phyloP scores from a whole-genome alignment of 2,329 filamentous ascomycete genomes.

The Xylogone sp. region DNA sequence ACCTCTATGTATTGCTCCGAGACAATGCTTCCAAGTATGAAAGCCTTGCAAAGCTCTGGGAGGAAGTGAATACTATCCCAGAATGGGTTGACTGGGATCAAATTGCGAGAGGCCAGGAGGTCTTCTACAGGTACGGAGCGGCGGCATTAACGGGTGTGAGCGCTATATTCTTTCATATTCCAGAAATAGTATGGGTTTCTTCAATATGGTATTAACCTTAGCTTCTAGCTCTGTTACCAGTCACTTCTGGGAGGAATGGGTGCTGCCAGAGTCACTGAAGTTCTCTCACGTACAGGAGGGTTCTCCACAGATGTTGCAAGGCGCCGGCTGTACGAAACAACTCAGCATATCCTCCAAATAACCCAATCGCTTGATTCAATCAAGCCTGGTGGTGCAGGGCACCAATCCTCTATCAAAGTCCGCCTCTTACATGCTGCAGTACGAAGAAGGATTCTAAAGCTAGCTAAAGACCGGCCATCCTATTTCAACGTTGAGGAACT shows the following conservation, averaged over 20 bases:
- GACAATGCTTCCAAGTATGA: constrained; percentile 54
- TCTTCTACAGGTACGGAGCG: constrained; percentile 74
- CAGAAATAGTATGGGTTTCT: neutral
- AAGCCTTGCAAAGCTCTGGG: constrained; percentile 56
- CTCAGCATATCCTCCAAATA: constrained; percentile 71
- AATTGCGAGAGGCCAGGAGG: constrained; percentile 68
- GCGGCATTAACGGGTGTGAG: constrained; percentile 55
- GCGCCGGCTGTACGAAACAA: constrained; percentile 66
- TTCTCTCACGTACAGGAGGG: constrained; percentile 68
- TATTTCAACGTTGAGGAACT: constrained; percentile 59
- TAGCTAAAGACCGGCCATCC: constrained; percentile 49
- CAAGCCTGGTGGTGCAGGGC: constrained; percentile 64
- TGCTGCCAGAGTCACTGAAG: constrained; percentile 69
- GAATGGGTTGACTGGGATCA: constrained; percentile 77
- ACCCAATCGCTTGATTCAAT: constrained; percentile 62
- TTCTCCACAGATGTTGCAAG: constrained; percentile 66
- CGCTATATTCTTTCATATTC: constrained; percentile 10
- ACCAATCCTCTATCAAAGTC: constrained; percentile 62
- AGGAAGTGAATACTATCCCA: constrained; percentile 62
- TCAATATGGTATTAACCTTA: neutral
- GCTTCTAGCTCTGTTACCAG: constrained; percentile 48
- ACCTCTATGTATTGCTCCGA: constrained; percentile 60
- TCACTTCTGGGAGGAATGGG: constrained; percentile 69
- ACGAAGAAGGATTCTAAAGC: constrained; percentile 58
- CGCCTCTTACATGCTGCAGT: constrained; percentile 67